Percentiles rank a stretch among this genome's conserved stretches.
These are phyloP conservation scores for Eremomyces bilateralis DNA, from an alignment of 495 filamentous ascomycete species.

Conservation along the genomic window DNA sequence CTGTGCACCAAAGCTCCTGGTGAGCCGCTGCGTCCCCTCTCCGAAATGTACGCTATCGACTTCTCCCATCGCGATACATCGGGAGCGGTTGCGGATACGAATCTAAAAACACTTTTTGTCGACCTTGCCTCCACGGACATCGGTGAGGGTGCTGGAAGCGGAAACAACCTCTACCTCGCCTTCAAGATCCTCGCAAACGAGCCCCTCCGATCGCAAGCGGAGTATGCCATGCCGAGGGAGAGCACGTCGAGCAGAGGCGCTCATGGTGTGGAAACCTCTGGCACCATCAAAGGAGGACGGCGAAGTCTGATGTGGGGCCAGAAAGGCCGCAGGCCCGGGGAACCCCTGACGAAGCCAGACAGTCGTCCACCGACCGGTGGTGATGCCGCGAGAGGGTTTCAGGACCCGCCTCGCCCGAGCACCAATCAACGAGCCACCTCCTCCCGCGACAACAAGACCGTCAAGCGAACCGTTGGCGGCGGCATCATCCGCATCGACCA, in stretches of 20 bases:
- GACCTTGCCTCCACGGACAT: conserved; percentile 67
- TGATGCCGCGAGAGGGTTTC: conserved; percentile 5
- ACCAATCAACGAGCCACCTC: conserved; percentile 23
- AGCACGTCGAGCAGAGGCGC: conserved; percentile 17
- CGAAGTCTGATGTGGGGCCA: conserved; percentile 69
- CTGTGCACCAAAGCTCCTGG: conserved; percentile 48
- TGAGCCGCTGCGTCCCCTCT: conserved; percentile 39
- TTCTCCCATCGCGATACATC: conserved; percentile 42
- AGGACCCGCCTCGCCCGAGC: conserved; percentile 13
- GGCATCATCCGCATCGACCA: conserved; percentile 63
- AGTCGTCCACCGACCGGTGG: conserved; percentile 17
- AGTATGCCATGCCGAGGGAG: conserved; percentile 22
- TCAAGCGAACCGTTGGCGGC: conserved; percentile 52
- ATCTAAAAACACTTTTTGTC: conserved; percentile 68
- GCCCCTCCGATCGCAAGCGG: too few relatives aligned
- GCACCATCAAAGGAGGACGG: conserved; percentile 34
- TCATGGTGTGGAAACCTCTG: conserved; percentile 19
- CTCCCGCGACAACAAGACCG: conserved; percentile 17
- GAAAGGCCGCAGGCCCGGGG: conserved; percentile 23
- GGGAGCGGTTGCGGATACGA: conserved; percentile 23
- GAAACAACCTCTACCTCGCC: conserved; percentile 58
- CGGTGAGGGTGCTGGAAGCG: conserved; percentile 45
- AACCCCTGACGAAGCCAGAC: conserved; percentile 15
- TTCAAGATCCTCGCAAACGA: conserved; percentile 52
- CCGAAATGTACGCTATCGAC: conserved; percentile 65